Conservation (phyloP, 345 rosid species). For the Linum trigynum region DNA sequence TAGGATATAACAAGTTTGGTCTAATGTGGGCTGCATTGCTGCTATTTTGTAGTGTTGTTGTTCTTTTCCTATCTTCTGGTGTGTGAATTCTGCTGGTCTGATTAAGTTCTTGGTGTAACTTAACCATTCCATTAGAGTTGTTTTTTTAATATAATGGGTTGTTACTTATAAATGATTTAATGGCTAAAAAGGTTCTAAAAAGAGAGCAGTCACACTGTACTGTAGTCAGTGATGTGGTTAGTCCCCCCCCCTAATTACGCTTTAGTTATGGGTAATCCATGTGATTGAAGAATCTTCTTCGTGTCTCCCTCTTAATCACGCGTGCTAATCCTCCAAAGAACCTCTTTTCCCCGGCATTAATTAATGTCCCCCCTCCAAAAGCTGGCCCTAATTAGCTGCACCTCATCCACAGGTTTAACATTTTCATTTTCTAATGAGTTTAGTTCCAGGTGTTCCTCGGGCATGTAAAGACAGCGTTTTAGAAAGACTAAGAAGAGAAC, state of each 20-base stretch:
- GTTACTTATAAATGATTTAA: background rate
- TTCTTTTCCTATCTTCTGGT: conserved; percentile 17
- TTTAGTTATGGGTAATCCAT: background rate
- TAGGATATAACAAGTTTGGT: conserved; percentile 3
- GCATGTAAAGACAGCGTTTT: too few relatives aligned
- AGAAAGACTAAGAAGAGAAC: too few relatives aligned
- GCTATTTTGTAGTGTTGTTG: conserved; percentile 13
- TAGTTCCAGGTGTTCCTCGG: too few relatives aligned
- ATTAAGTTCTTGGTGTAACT: conserved; percentile 14
- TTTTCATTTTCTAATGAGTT: too few relatives aligned
- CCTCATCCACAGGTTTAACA: too few relatives aligned
- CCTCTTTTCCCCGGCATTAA: too few relatives aligned
- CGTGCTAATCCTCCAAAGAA: too few relatives aligned
- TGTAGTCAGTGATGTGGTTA: too few relatives aligned
- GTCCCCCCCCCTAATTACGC: background rate
- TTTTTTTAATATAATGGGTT: conserved; percentile 9
- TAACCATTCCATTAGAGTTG: conserved; percentile 13
- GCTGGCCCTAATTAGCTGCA: too few relatives aligned
- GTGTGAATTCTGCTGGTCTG: conserved; percentile 18
- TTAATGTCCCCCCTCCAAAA: too few relatives aligned
- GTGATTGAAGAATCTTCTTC: background rate
- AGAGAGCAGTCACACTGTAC: too few relatives aligned
- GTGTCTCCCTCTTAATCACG: too few relatives aligned
- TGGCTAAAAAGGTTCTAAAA: background rate
- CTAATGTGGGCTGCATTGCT: background rate